Evolutionary conservation across 345 rosid genomes (phyloP), one percentile per base, ranked within the genome.

Genomic region (Cardiospermum halicacabum): DNA sequence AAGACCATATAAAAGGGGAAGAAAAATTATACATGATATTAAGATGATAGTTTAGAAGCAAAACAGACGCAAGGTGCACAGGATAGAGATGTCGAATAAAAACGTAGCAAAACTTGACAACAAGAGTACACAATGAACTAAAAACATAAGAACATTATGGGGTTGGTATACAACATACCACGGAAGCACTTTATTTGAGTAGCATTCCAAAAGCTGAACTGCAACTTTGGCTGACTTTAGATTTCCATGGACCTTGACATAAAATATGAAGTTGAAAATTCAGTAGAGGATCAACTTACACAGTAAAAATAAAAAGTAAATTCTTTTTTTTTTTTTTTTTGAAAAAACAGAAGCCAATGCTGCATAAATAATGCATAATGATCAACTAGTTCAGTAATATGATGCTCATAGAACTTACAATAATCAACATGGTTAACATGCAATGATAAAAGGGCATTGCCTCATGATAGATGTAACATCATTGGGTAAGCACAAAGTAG

Each of bases 121-220:
- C 7, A 25, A 39, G 53, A 27, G 7, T 50, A 58, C 53, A 39
- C 47, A 72, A 58, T 56, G 36, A 57, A 60, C 57, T 40, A 67
- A 51, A n/a, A 59, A 15, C 48, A 15, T 27, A 45, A 56, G 69
- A 56, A 27, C 53, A 60, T 32, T 67, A 69, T 21, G 60, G 9
- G 60, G n/a, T 50, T 69, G 76, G 70, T 48, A 69, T 62, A 21
- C 16, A 64, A 67, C 49, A 56, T 93, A 93, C 98, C 97, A 74
- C 73, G 96, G 89, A 66, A 93, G 82, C 68, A 90, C 67, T 69
- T 80, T 83, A 64, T 66, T 56, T 62, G 90, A 81, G 78, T 78
- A 78, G 78, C 97, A 90, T 54, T 84, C 84, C 84, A 88, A 75
- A 68, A 93, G 91, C 73, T 76, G 84, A 74, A 78, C 71, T 19